A percentile compares a stretch with the other conserved stretches of the same genome.
Evolutionary conservation across 192 early-diverging fungal genomes (phyloP).

Genomic region (Physocladia obscura): DNA sequence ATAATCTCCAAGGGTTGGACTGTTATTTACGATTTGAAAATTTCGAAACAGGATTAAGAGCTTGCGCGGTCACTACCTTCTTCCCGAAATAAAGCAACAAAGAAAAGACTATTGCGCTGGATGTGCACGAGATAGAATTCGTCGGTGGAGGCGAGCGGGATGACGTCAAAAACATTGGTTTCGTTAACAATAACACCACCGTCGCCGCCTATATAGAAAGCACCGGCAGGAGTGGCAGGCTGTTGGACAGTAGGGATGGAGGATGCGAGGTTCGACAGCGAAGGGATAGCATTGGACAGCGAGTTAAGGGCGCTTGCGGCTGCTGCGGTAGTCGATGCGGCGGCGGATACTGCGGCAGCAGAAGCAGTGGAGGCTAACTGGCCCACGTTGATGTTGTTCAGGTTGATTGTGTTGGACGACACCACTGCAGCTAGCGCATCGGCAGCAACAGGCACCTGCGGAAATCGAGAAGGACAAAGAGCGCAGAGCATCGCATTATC

Average conservation of each 20-base stretch:
- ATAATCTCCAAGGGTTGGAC: constrained; percentile 81
- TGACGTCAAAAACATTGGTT: constrained; percentile 42
- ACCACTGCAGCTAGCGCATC: constrained; percentile 10
- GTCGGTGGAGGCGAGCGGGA: constrained; percentile 63
- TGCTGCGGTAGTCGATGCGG: constrained; percentile 18
- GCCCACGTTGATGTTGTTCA: constrained; percentile 19
- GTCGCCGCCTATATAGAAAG: constrained; percentile 21
- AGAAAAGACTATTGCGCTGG: constrained; percentile 70
- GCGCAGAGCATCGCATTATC: no score
- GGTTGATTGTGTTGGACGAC: constrained; percentile 20
- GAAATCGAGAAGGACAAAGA: background rate
- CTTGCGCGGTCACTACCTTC: no score
- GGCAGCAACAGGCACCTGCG: constrained; percentile 19
- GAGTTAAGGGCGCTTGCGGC: constrained; percentile 25
- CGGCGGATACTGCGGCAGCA: constrained; percentile 29
- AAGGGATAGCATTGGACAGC: constrained; percentile 10
- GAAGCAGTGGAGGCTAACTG: constrained; percentile 51
- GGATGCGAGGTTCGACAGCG: constrained; percentile 26
- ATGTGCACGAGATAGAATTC: constrained; percentile 68
- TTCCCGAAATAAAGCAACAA: constrained; percentile 68
- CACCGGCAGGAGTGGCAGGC: constrained; percentile 25
- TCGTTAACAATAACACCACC: constrained; percentile 27
- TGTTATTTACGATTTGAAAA: constrained; percentile 23
- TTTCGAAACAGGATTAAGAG: background rate
- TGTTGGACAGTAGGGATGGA: constrained; percentile 30